Percentiles rank a stretch among this genome's conserved stretches.
Evolutionary conservation across 352 stramenopile species (phyloP).

Genomic region (Pythium scleroteichum): DNA sequence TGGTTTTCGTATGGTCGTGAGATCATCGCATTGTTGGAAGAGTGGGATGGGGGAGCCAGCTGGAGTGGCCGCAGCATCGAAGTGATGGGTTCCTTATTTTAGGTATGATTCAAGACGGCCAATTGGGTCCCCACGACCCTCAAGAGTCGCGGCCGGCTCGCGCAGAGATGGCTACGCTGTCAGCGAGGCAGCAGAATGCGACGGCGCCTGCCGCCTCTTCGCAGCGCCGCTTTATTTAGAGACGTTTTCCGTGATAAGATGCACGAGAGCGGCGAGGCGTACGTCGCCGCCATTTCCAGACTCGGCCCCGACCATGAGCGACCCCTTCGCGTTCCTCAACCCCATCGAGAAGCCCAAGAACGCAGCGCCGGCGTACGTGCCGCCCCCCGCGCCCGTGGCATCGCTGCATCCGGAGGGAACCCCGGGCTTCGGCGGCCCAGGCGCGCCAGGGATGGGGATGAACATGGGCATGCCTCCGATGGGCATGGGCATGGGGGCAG

Average conservation of each 20-base stretch:
- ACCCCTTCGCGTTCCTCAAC: constrained; percentile 76
- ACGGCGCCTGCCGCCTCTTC: neutral
- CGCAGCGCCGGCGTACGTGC: constrained; percentile 37
- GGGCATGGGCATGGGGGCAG: constrained; percentile 15
- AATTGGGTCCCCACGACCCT: neutral
- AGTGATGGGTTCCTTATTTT: neutral
- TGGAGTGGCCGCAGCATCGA: neutral
- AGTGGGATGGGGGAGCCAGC: constrained; percentile 5
- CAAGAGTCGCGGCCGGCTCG: too few relatives aligned
- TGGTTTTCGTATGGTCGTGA: constrained; percentile 4
- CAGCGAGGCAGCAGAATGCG: neutral
- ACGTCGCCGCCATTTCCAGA: constrained; percentile 9
- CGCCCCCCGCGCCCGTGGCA: constrained; percentile 35
- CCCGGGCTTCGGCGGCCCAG: constrained; percentile 13
- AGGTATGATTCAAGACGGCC: neutral
- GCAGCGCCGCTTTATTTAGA: neutral
- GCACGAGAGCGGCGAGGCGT: neutral
- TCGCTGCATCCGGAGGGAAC: constrained; percentile 22
- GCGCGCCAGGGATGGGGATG: constrained; percentile 26
- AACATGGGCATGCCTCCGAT: constrained; percentile 14
- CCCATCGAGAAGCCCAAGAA: constrained; percentile 72
- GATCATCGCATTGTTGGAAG: neutral
- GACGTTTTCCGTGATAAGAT: too few relatives aligned
- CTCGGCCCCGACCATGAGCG: constrained; percentile 45
- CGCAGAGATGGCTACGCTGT: too few relatives aligned